Conservation (phyloP, 169 alveolate species). For the Eimeria praecox region DNA sequence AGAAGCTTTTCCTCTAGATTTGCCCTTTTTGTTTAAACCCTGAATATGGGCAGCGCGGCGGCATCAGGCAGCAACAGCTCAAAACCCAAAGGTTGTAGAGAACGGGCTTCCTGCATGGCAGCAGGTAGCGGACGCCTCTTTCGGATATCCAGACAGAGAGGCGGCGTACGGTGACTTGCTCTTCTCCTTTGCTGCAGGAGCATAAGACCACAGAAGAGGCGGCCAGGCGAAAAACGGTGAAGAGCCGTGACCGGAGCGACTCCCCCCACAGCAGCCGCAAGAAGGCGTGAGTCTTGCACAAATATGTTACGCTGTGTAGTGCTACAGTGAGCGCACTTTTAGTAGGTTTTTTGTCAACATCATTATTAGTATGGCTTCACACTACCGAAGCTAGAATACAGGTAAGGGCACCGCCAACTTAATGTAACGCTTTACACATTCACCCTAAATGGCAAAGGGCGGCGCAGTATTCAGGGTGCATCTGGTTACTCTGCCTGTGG, state of each 20-base stretch:
- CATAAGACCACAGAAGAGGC: conserved; percentile 53
- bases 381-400: background rate
- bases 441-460: background rate
- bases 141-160: background rate
- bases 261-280: conserved; percentile 67
- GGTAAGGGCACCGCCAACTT: background rate
- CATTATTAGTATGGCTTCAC: background rate
- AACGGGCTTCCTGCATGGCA: background rate
- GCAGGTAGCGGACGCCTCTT: background rate
- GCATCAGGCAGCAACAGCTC: background rate
- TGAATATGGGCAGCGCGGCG: background rate
- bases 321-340: background rate
- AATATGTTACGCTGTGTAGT: background rate
- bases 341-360: background rate
- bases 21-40: background rate
- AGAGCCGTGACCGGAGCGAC: conserved; percentile 57
- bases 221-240: conserved; percentile 40
- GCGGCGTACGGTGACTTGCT: background rate
- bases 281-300: conserved; percentile 36
- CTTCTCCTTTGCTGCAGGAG: conserved; percentile 45
- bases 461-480: background rate
- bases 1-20: background rate
- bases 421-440: background rate
- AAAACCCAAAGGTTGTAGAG: background rate
- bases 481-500: background rate